phyloP scores from a whole-genome alignment of 805 yeast species.

The Schwanniomyces pseudopolymorphus region DNA sequence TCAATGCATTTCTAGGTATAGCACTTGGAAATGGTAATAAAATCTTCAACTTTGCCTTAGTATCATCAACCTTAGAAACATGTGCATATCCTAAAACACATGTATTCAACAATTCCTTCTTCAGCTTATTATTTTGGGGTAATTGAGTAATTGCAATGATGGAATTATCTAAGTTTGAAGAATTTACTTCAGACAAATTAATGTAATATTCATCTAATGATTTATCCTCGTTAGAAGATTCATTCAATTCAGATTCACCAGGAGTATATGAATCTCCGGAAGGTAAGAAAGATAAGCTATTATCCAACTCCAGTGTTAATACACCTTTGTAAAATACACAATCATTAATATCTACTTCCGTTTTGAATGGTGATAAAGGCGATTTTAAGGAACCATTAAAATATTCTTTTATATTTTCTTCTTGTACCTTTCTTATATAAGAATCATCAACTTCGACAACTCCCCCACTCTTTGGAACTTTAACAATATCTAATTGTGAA shows the following conservation, averaged over 20 bases:
- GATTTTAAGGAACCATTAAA: slow-evolving; percentile 75
- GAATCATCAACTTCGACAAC: slow-evolving; percentile 72
- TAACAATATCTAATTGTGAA: slow-evolving; percentile 46
- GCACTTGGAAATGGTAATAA: slow-evolving; percentile 86
- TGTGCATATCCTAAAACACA: slow-evolving; percentile 80
- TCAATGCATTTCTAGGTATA: slow-evolving; percentile 70
- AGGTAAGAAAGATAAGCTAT: slow-evolving; percentile 39
- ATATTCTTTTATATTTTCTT: slow-evolving; percentile 77
- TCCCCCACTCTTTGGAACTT: slow-evolving; percentile 73
- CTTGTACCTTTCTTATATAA: slow-evolving; percentile 69
- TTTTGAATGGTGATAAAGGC: slow-evolving; percentile 80
- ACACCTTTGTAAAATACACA: slow-evolving; percentile 64
- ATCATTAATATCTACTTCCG: slow-evolving; percentile 66
- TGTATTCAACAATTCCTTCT: slow-evolving; percentile 49
- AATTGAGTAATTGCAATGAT: slow-evolving; percentile 59
- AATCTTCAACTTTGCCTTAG: slow-evolving; percentile 63
- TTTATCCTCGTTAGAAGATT: slow-evolving; percentile 22
- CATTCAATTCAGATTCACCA: slow-evolving; percentile 24
- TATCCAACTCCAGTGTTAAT: slow-evolving; percentile 34
- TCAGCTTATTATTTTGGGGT: slow-evolving; percentile 41
- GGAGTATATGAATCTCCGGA: slow-evolving; percentile 42
- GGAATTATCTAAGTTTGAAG: slow-evolving; percentile 68
- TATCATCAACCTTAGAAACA: slow-evolving; percentile 71
- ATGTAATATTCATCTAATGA: slow-evolving; percentile 33
- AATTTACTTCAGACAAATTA: slow-evolving; percentile 42